Evolutionary conservation across 2,329 filamentous ascomycete genomes (phyloP), one percentile per base, ranked within the genome.

Genomic region (Uncinocarpus reesii): DNA sequence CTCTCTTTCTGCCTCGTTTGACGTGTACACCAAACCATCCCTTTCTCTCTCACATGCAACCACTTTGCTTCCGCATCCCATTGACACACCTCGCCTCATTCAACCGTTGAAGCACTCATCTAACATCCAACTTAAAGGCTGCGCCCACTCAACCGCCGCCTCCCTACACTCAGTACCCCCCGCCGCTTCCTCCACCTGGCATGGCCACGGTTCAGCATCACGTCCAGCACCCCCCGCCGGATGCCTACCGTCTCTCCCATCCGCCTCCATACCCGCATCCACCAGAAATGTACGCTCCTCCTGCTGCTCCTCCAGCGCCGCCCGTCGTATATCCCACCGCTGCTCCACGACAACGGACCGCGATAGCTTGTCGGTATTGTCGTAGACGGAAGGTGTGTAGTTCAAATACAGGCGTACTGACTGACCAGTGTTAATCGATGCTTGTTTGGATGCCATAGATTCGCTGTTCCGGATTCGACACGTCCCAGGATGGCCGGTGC

Each of bases 401-500:
- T 37, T 13, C 29, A 8, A 13, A 18, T 15, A 21, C 13, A 32
- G 26, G 7, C 2, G 16, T 21, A 11, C 24, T 10, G 10, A 11
- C 5, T 11, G 3, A 36, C 18, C 21, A 29, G 23, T 40, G 24
- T 20, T 34, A 15, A 35, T 40, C 23, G 7, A 20, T 32, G 34
- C 1, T 31, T 8, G 46, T 56, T 2, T 11, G 16, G 13, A 37
- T 18, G 38, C 42, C 52, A 50, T 64, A 86, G 82, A 85, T 86
- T 63, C 80, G 83, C 51, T 86, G 82, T 70, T 85, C 82, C 3
- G 83, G 82, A 23, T 86, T 85, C 61, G 82, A 85, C 58, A 77
- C 76, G 49, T 83, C 80, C 32, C 77, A 81, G 32, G 80, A 85
- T 63, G 83, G 83, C 51, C 78, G 81, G 52, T 86, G 82, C 70